Evolutionary conservation across 2,329 filamentous ascomycete genomes (phyloP).

Genomic region (Alternaria longipes): DNA sequence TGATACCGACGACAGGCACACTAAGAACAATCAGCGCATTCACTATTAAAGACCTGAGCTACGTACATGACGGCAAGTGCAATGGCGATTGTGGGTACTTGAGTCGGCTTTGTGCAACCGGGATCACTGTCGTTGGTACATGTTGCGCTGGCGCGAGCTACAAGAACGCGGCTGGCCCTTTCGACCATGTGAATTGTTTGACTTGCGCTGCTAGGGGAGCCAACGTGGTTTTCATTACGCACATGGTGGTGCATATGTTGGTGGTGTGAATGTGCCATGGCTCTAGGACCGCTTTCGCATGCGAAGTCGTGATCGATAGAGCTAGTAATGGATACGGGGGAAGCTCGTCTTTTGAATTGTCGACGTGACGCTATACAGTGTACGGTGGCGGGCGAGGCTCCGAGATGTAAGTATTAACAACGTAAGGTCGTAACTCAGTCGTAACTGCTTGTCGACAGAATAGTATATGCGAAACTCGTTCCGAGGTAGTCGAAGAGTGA

Average conservation of each 20-base stretch:
- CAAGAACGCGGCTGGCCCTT: constrained; percentile 37
- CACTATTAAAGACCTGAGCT: background rate
- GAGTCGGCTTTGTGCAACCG: constrained; percentile 49
- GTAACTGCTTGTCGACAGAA: constrained; percentile 28
- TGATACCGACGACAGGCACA: constrained; percentile 75
- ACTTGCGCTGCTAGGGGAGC: constrained; percentile 27
- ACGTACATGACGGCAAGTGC: constrained; percentile 48
- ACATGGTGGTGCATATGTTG: constrained; percentile 46
- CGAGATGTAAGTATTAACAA: constrained; percentile 43
- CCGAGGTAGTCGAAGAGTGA: constrained; percentile 27
- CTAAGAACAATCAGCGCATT: constrained; percentile 59
- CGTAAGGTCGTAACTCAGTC: constrained; percentile 48
- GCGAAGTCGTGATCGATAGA: constrained; percentile 20
- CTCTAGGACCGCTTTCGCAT: constrained; percentile 32
- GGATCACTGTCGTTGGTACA: constrained; percentile 47
- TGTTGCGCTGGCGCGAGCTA: constrained; percentile 32
- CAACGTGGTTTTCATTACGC: constrained; percentile 31
- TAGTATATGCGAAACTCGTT: constrained; percentile 19
- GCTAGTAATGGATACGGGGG: constrained; percentile 29
- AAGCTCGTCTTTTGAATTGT: constrained; percentile 20
- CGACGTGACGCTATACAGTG: constrained; percentile 7
- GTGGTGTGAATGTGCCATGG: constrained; percentile 44
- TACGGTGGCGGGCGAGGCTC: constrained; percentile 9
- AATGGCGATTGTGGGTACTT: constrained; percentile 45
- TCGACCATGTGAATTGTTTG: constrained; percentile 32